Evolutionary conservation across 257 asterid species (phyloP), one percentile per base, ranked within the genome.

Genomic region (Penstemon davidsonii): DNA sequence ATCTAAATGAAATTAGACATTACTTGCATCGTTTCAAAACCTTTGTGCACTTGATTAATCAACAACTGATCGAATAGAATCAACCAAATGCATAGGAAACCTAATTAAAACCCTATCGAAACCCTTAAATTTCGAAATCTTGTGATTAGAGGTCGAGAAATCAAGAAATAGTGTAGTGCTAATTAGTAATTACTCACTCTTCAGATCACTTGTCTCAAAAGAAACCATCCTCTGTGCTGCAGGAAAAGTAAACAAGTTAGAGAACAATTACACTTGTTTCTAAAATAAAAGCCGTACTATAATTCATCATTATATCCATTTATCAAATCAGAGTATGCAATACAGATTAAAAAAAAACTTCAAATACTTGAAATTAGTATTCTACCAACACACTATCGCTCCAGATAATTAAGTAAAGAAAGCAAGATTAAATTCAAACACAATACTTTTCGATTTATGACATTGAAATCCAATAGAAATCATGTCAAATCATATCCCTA

Each of bases 191-290:
- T 38, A 53, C 84, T 79, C 71, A 82, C 82, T 76, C 69, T 55
- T 82, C 66, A 82, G 13, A 67, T 76, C 80, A 71, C 75, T 79
- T 55, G 76, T 44, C 70, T 73, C 82, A 46, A 76, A 76, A 6
- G 77, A 76, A 52, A 62, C 80, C 82, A 79, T 79, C 67, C 55
- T 76, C 58, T 68, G 38, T 6, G 53, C 59, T 46, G 9, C 51
- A 46, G 10, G 9, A 46, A 46, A 8, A 7, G 9, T 3, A 7
- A 5, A 46, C 8, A 46, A 6, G 9, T 7, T 3, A 7, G 10
- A 46, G 9, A 46, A 46, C 12, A 12, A 46, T 46, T 8, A 46
- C 10, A 12, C 51, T 7, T 7, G 8, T 46, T 46, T 9, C 51
- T 7, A 9, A 46, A 46, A 46, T 46, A 7, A 8, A 7, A 2